A percentile compares a stretch with the other conserved stretches of the same genome.
Evolutionary conservation across 164 flowering plant genomes (phyloP).

Genomic region (Piper longum): DNA sequence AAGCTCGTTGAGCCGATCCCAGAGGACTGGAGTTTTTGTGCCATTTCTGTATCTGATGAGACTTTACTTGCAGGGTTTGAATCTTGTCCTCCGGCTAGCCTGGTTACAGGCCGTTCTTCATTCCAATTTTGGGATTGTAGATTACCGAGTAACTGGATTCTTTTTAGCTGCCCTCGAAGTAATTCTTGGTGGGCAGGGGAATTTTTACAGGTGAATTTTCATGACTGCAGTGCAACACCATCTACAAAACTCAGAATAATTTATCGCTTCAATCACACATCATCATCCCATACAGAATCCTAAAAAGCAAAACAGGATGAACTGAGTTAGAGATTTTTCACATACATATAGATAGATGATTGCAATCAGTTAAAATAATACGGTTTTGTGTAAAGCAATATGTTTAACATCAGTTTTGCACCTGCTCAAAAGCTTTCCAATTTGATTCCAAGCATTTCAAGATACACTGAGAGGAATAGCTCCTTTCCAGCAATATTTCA

Average conservation of each 20-base stretch:
- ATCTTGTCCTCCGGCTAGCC: slow-evolving; percentile 78
- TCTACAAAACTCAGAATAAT: no score
- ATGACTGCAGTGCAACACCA: background rate
- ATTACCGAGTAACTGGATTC: slow-evolving; percentile 66
- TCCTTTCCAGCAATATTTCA: background rate
- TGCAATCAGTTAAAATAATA: no score
- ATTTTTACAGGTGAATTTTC: slow-evolving; percentile 67
- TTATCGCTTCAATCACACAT: no score
- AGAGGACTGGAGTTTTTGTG: no score
- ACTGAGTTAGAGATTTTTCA: no score
- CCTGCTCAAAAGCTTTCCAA: background rate
- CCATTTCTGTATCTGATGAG: no score
- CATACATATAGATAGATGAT: no score
- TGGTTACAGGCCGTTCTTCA: slow-evolving; percentile 92
- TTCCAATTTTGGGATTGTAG: slow-evolving; percentile 60
- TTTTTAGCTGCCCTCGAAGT: slow-evolving; percentile 94
- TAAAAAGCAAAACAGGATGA: no score
- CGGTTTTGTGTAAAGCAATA: no score
- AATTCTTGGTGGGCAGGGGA: slow-evolving; percentile 92
- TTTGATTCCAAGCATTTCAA: background rate
- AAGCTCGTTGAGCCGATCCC: no score
- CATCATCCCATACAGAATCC: no score
- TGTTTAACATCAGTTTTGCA: background rate
- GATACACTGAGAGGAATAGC: background rate
- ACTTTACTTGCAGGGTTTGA: slow-evolving; percentile 76